Base-by-base conservation (phyloP, 768 basidiomycete genomes). In the Suillus subluteus region DNA sequence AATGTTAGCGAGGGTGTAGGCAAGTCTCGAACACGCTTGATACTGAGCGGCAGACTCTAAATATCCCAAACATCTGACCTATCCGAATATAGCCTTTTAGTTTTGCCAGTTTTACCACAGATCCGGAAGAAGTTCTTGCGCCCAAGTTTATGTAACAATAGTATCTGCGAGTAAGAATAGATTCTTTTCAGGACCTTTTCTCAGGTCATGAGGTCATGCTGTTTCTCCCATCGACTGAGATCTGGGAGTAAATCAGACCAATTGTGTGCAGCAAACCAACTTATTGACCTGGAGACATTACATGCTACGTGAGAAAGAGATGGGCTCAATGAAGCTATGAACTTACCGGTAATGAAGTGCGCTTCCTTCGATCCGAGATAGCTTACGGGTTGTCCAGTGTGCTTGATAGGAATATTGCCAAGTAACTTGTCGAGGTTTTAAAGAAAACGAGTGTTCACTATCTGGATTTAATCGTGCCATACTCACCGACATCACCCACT, bases 351-450 rank as follows among this genome's bases (percentile, higher is more conserved):
- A 41, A 41, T 15, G 13, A 41, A 41, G 5, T 41, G 40, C 6
- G 6, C 40, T 4, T 15, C 40, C 40, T 41, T 41, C 13, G 40
- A 5, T 41, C 56, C 72, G 70, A 81, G 70, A 67, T 73, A 79
- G 2, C 78, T 77, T 0, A 80, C 75, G 0, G 78, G 75, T 30
- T 74, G 65, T 35, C 71, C 76, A 4, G 69, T 41, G 12, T 74
- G 67, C 52, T 71, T 71, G 18, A 73, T 37, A 7, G 73, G 32
- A n/a, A 15, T 5, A 41, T 11, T 37, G 4, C 15, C 13, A 41
- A 41, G 40, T 5, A 41, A 37, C 32, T 58, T n/a, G 37, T 37
- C 21, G 35, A 58, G 6, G 6, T 52, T 37, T 12, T 58, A 21
- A n/a, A 56, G 21, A 56, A 56, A 52, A 7, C 1, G 2, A 16